phyloP scores from a whole-genome alignment of 2,329 filamentous ascomycete genomes.

The Magnaporthales sp. region DNA sequence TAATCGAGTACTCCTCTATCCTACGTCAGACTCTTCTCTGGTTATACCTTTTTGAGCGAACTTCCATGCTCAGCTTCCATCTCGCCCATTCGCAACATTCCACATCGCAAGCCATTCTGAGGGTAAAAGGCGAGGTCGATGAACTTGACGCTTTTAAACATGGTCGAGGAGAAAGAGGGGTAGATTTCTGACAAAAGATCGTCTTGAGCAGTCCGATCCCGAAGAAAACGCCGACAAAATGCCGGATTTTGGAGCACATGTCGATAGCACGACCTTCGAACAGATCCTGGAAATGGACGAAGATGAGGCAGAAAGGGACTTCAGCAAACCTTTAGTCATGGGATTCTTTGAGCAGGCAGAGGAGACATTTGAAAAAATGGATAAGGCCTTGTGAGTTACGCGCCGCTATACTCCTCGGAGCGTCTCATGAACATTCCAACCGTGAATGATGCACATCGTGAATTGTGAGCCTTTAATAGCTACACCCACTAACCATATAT shows the following conservation, averaged over 20 bases:
- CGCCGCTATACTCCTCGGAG: too few relatives aligned
- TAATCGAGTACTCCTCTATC: neutral
- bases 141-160: neutral
- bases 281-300: conserved; percentile 99
- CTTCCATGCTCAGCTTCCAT: neutral
- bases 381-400: conserved; percentile 71
- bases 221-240: conserved; percentile 2
- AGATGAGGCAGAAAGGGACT: conserved; percentile 73
- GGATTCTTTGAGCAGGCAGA: conserved; percentile 91
- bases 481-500: conserved; percentile 9
- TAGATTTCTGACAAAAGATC: neutral
- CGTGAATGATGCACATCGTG: neutral
- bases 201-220: neutral
- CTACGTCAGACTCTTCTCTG: neutral
- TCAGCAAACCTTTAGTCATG: conserved; percentile 80
- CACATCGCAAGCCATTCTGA: neutral
- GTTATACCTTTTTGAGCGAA: neutral
- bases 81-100: neutral
- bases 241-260: conserved; percentile 61
- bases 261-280: conserved; percentile 75
- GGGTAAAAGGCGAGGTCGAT: neutral
- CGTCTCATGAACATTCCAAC: neutral
- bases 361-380: conserved; percentile 78
- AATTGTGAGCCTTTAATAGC: conserved; percentile 6
- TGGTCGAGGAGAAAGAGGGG: neutral